Conservation (phyloP, 768 basidiomycete species). For the Strobilomyces confusus region DNA sequence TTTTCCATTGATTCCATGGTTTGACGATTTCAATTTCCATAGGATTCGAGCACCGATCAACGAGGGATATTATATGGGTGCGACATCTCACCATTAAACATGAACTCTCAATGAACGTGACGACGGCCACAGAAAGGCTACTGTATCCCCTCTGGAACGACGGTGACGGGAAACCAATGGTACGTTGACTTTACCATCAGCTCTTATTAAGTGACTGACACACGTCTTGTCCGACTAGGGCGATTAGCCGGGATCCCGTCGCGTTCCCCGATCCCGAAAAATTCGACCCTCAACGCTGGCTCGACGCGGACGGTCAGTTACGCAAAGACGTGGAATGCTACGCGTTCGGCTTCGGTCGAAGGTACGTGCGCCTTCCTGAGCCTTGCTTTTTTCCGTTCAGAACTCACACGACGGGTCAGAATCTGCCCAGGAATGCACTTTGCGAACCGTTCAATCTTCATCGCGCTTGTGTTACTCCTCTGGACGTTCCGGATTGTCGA, state of each 20-base stretch:
- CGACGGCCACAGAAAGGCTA: constrained; percentile 12
- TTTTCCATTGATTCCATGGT: too few relatives aligned
- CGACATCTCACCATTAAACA: background rate
- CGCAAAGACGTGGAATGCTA: constrained; percentile 45
- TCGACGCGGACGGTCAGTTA: constrained; percentile 39
- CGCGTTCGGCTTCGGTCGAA: constrained; percentile 52
- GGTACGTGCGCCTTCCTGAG: constrained; percentile 11
- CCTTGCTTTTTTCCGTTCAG: background rate
- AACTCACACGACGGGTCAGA: background rate
- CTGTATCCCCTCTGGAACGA: constrained; percentile 23
- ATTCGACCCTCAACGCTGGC: constrained; percentile 58
- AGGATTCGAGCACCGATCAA: constrained; percentile 58
- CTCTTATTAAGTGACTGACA: background rate
- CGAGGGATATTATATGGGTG: constrained; percentile 61
- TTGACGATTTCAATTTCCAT: background rate
- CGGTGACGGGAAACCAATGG: constrained; percentile 21
- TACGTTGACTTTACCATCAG: background rate
- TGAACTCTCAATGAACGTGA: constrained; percentile 28
- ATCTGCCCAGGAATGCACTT: constrained; percentile 64
- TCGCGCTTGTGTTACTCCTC: constrained; percentile 54
- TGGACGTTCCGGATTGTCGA: constrained; percentile 57
- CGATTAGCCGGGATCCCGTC: constrained; percentile 51
- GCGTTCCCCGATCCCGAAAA: constrained; percentile 54
- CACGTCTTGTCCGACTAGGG: constrained; percentile 25
- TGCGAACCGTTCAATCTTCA: constrained; percentile 47